Evolutionary conservation across 106 monocot species (phyloP).

Genomic region (Chionographis japonica): DNA sequence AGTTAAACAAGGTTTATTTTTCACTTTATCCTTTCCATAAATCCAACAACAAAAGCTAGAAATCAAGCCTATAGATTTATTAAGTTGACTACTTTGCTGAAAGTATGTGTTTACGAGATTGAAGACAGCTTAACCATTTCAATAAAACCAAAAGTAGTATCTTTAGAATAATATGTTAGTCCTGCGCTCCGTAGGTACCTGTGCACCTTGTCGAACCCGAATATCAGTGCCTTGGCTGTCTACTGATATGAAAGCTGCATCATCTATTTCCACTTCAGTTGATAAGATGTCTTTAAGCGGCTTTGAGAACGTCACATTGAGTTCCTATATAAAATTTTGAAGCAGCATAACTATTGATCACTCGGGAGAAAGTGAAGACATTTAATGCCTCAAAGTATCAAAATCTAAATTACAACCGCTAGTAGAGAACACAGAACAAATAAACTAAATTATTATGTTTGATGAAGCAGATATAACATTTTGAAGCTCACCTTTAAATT

Average conservation of each 20-base stretch:
- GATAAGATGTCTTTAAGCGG: constrained; percentile 56
- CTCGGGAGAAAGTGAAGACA: too few relatives aligned
- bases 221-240: constrained; percentile 72
- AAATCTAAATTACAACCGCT: too few relatives aligned
- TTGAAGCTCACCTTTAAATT: constrained; percentile 57
- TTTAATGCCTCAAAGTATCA: too few relatives aligned
- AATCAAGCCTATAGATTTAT: too few relatives aligned
- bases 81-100: too few relatives aligned
- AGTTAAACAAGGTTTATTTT: too few relatives aligned
- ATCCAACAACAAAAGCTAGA: too few relatives aligned
- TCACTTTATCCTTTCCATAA: too few relatives aligned
- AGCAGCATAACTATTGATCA: neutral
- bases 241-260: constrained; percentile 70
- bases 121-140: neutral
- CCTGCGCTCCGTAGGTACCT: constrained; percentile 22
- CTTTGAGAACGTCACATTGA: constrained; percentile 67
- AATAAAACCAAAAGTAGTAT: neutral
- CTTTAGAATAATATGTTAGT: neutral
- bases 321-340: constrained; percentile 36
- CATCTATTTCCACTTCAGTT: constrained; percentile 55
- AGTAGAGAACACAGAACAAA: too few relatives aligned
- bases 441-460: neutral
- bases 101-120: too few relatives aligned
- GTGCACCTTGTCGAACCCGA: constrained; percentile 60
- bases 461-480: neutral